Conservation (phyloP, 1,284 basidiomycete species). For the Mycosarcoma mackinlayi region DNA sequence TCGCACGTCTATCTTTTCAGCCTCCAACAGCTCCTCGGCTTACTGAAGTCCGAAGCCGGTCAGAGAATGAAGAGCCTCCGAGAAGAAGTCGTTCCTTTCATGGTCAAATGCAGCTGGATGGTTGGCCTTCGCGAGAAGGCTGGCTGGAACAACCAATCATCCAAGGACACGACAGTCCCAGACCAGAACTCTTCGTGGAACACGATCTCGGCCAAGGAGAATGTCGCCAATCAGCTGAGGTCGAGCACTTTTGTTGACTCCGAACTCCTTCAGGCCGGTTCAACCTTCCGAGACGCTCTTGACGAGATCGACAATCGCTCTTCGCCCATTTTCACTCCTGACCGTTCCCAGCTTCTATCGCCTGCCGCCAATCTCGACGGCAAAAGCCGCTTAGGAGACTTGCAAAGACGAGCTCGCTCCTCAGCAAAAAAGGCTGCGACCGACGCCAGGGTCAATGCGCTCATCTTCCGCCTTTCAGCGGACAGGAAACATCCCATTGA, state of each 20-base stretch:
- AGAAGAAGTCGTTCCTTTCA: constrained; percentile 63
- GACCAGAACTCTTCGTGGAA: constrained; percentile 22
- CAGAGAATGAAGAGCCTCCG: constrained; percentile 60
- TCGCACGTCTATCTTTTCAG: constrained; percentile 63
- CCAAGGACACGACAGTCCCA: constrained; percentile 5
- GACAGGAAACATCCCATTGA: constrained; percentile 43
- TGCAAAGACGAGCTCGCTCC: constrained; percentile 12
- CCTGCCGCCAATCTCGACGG: constrained; percentile 15
- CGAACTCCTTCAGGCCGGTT: constrained; percentile 34
- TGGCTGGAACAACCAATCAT: constrained; percentile 42
- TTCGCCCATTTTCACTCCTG: constrained; percentile 40
- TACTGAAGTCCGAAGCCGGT: constrained; percentile 48
- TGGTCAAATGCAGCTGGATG: constrained; percentile 65
- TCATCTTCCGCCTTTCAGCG: constrained; percentile 41
- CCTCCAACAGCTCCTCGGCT: constrained; percentile 49
- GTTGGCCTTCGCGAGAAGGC: constrained; percentile 58
- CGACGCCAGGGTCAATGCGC: constrained; percentile 35
- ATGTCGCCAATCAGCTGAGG: constrained; percentile 7
- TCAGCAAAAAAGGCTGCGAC: constrained; percentile 23
- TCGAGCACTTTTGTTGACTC: constrained; percentile 46
- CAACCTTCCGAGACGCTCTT: constrained; percentile 17
- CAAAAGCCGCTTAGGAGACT: not conserved
- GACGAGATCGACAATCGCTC: constrained; percentile 23
- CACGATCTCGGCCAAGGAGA: constrained; percentile 15
- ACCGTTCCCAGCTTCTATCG: constrained; percentile 24